Conservation (phyloP, 2,329 filamentous ascomycete genomes). For the Botrytis cinerea region DNA sequence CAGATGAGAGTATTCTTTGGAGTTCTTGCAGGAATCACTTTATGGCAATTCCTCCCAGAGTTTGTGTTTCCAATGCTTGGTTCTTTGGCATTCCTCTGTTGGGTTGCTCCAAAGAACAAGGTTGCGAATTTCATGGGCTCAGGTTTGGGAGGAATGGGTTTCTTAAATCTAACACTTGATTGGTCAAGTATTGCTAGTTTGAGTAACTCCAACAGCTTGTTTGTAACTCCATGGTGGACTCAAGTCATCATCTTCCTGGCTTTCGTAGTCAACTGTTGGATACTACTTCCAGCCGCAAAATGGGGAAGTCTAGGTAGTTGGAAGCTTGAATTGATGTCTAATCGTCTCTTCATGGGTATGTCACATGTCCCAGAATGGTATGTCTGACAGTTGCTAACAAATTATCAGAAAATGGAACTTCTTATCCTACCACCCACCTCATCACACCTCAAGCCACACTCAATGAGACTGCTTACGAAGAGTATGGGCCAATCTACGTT, state of each 20-base stretch:
- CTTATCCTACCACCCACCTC: constrained; percentile 43
- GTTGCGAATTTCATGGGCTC: constrained; percentile 62
- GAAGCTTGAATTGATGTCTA: constrained; percentile 59
- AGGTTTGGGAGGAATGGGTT: constrained; percentile 63
- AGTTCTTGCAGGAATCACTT: constrained; percentile 52
- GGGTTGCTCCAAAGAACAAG: constrained; percentile 60
- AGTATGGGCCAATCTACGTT: constrained; percentile 58
- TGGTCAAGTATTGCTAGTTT: constrained; percentile 61
- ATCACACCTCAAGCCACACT: constrained; percentile 42
- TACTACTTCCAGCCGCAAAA: constrained; percentile 59
- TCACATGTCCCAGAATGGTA: neutral
- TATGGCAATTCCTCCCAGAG: constrained; percentile 65
- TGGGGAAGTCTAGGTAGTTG: constrained; percentile 56
- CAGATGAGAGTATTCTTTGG: constrained; percentile 61
- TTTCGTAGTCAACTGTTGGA: constrained; percentile 58
- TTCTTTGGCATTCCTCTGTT: constrained; percentile 63
- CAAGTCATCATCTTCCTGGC: constrained; percentile 57
- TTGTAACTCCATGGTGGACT: constrained; percentile 61
- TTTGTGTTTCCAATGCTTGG: constrained; percentile 61
- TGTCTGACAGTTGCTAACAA: neutral
- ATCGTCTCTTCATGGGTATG: constrained; percentile 52
- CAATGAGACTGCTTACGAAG: constrained; percentile 47
- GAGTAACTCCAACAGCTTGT: constrained; percentile 48
- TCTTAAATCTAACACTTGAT: constrained; percentile 60
- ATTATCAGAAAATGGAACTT: constrained; percentile 39